Evolutionary conservation across 2,329 filamentous ascomycete genomes (phyloP), one percentile per base, ranked within the genome.

Genomic region (Plenodomus tracheiphilus): DNA sequence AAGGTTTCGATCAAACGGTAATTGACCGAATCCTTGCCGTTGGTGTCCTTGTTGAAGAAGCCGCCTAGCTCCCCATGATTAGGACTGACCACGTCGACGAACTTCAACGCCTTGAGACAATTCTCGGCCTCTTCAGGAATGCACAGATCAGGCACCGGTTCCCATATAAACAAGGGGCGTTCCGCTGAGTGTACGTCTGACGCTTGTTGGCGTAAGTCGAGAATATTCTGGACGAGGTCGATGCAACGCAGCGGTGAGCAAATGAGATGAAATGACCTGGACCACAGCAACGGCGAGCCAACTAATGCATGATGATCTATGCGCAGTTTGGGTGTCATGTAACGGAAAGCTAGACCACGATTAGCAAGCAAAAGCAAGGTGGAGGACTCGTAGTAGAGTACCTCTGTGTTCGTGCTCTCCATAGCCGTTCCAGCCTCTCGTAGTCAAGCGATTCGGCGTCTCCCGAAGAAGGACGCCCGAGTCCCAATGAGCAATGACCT

Each of bases 381-480:
- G 19, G 19, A 16, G 4, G 1, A 16, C 9, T 15, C 11, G 19
- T 8, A 7, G 11, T 28, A 25, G 43, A 37, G 8, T 56, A 75
- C 81, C 77, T 75, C 85, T 81, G 69, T 89, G 83, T 50, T 85
- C 84, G 43, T 84, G 80, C 25, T 83, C 81, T 32, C 86, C 84
- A 68, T 97, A 97, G 41, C 89, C 89, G 70, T 97, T 97, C 90
- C 91, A 96, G 39, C 88, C 92, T 39, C 91, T 84, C 0, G 94
- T 99, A 2, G 93, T 97, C 41, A 89, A 78, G 19, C 89, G 84
- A 6, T 80, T 71, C 1, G 79, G 77, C 45, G 88, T 85, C 41
- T 83, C 75, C 44, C 91, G 83, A 56, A 94, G 76, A 15, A 91
- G 65, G 17, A 84, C 88, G 5, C 83, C 83, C 1, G 92, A 96